Base-by-base conservation (phyloP, 768 basidiomycete genomes). In the Grammothele lineata region DNA sequence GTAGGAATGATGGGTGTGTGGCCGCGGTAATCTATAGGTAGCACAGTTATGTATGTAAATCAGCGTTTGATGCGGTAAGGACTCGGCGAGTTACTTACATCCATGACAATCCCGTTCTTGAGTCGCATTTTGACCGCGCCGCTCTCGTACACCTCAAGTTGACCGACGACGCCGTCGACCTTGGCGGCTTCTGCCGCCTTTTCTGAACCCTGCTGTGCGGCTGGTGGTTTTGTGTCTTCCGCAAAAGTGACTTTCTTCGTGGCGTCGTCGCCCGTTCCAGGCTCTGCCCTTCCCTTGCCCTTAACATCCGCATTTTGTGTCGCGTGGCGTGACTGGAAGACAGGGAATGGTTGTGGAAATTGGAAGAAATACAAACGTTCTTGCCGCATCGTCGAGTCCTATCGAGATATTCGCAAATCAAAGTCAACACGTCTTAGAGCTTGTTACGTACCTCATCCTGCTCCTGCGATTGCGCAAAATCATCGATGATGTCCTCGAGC, bases 51-150 rank as follows among this genome's bases (percentile, higher is more conserved):
- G 24, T 32, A 22, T 5, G 18, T 17, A 42, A 48, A 35, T 32
- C 15, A 23, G 38, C 9, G 11, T 7, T 30, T n/a, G 24, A 23
- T 51, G 48, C 15, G 25, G 19, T 7, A 4, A 15, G 47, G 3
- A 39, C 9, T 51, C 27, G 5, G 32, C 7, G 45, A 30, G n/a
- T 3, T 15, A 68, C 82, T 53, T 63, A 93, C 93, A 61, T 94
- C 86, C 61, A 95, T 70, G 11, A 95, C 67, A 30, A 92, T 90
- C 26, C 80, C 87, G 52, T 92, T 84, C 3, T 74, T 75, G 21
- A 96, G 66, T 18, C 88, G 83, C 73, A 96, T 88, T 66, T 91
- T 94, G 46, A 92, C 85, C 9, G 78, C 74, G 5, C 93, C 93
- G 56, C 85, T 92, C 43, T 77, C 78, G 64, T 92, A 91, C 2